phyloP scores from a whole-genome alignment of 176 grass and related monocot genomes.

The Chrysopogon serrulatus region DNA sequence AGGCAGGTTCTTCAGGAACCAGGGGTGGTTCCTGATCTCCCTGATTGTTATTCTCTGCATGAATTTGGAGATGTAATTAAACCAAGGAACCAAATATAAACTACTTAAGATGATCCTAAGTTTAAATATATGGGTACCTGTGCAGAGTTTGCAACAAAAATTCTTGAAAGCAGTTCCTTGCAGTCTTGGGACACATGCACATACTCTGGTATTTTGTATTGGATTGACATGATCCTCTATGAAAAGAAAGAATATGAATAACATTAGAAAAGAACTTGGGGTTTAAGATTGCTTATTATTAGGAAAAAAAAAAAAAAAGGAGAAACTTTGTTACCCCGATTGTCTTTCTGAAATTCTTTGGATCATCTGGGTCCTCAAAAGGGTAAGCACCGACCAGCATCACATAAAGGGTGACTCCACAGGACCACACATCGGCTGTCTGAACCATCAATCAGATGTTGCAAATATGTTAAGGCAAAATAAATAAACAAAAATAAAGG shows the following conservation, averaged over 20 bases:
- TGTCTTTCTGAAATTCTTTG: constrained; percentile 89
- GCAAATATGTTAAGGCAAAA: constrained; percentile 15
- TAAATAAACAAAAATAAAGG: background rate
- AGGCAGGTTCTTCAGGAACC: constrained; percentile 93
- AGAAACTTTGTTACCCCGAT: constrained; percentile 54
- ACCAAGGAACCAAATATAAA: background rate
- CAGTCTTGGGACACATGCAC: constrained; percentile 90
- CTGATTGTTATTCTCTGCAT: constrained; percentile 81
- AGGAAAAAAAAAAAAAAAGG: background rate
- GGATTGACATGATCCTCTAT: constrained; percentile 89
- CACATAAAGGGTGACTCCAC: constrained; percentile 89
- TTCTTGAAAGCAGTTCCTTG: constrained; percentile 60
- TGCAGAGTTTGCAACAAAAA: constrained; percentile 67
- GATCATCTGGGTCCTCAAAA: constrained; percentile 83
- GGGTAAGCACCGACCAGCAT: constrained; percentile 87
- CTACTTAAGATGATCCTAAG: background rate
- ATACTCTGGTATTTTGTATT: constrained; percentile 79
- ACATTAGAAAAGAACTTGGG: constrained; percentile 13
- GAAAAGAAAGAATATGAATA: background rate
- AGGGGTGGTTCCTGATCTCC: constrained; percentile 86
- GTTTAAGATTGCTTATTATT: background rate
- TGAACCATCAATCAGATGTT: constrained; percentile 23
- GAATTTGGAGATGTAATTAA: background rate
- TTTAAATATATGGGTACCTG: constrained; percentile 37
- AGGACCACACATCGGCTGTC: constrained; percentile 90